A percentile compares a stretch with the other conserved stretches of the same genome.
phyloP scores from a whole-genome alignment of 805 yeast species.

The Pichia sporocuriosa region DNA sequence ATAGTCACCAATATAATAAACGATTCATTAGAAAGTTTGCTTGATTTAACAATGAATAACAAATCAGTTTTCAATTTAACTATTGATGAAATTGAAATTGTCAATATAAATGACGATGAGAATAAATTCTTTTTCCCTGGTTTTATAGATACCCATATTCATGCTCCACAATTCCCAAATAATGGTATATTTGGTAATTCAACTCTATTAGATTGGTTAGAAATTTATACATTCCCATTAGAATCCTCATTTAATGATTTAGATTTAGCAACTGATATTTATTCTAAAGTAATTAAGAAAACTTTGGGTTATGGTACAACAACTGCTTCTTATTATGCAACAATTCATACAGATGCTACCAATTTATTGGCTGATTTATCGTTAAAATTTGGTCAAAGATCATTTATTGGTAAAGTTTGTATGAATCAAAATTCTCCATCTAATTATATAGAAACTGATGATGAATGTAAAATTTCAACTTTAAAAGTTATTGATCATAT shows the following conservation, averaged over 20 bases:
- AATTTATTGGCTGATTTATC: constrained; percentile 70
- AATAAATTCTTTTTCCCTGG: constrained; percentile 72
- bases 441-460: constrained; percentile 51
- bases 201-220: constrained; percentile 85
- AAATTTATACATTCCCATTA: constrained; percentile 80
- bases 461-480: constrained; percentile 51
- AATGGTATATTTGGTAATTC: constrained; percentile 77
- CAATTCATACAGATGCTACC: constrained; percentile 74
- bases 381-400: constrained; percentile 68
- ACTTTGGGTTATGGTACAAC: constrained; percentile 84
- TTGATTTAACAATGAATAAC: constrained; percentile 12
- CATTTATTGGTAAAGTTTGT: constrained; percentile 87
- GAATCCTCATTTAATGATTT: constrained; percentile 61
- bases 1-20: constrained; percentile 15
- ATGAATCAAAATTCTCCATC: constrained; percentile 83
- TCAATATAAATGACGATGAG: constrained; percentile 32
- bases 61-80: no score
- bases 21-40: constrained; percentile 1
- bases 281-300: constrained; percentile 56
- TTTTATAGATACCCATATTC: constrained; percentile 75
- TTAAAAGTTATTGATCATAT: constrained; percentile 52
- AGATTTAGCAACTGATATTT: constrained; percentile 52
- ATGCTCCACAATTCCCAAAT: constrained; percentile 81
- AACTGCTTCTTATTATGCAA: constrained; percentile 85
- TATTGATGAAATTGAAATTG: constrained; percentile 25